Conservation (phyloP, 2,329 filamentous ascomycete genomes). For the Coleophoma cylindrospora region DNA sequence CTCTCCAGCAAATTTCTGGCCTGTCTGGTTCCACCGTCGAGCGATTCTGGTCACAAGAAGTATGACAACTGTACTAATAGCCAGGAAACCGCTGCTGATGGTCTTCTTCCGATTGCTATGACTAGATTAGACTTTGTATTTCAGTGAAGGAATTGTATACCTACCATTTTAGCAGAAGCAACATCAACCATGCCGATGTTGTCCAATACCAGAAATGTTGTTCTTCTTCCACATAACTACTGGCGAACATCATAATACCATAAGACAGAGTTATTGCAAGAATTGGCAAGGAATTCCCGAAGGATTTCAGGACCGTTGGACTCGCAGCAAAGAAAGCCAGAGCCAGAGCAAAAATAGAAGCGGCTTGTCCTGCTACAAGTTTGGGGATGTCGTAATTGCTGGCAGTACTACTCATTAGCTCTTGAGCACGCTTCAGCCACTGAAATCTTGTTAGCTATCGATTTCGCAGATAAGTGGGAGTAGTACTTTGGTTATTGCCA, state of each 20-base stretch:
- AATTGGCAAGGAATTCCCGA: slow-evolving; percentile 36
- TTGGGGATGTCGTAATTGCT: slow-evolving; percentile 81
- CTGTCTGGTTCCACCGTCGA: slow-evolving; percentile 91
- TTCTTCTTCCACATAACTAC: slow-evolving; percentile 96
- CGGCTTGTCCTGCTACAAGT: slow-evolving; percentile 42
- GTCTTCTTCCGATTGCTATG: slow-evolving; percentile 16
- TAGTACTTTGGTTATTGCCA: slow-evolving; percentile 37
- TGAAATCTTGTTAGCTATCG: slow-evolving; percentile 20
- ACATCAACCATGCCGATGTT: slow-evolving; percentile 62
- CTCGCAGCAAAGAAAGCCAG: slow-evolving; percentile 30
- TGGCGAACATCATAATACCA: slow-evolving; percentile 91
- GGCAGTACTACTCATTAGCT: slow-evolving; percentile 79
- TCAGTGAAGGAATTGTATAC: not conserved
- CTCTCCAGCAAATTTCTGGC: slow-evolving; percentile 90
- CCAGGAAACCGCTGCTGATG: slow-evolving; percentile 7
- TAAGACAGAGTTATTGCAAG: slow-evolving; percentile 56
- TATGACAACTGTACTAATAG: slow-evolving; percentile 34
- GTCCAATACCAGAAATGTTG: slow-evolving; percentile 99
- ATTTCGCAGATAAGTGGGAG: not conserved
- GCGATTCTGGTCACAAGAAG: slow-evolving; percentile 61
- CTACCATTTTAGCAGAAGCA: slow-evolving; percentile 42
- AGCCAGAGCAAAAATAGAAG: slow-evolving; percentile 30
- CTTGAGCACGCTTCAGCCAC: slow-evolving; percentile 49
- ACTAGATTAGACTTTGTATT: slow-evolving; percentile 9
- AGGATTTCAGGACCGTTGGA: slow-evolving; percentile 33